phyloP scores from a whole-genome alignment of 306 rosid genomes.

The Begonia peltatifolia region DNA sequence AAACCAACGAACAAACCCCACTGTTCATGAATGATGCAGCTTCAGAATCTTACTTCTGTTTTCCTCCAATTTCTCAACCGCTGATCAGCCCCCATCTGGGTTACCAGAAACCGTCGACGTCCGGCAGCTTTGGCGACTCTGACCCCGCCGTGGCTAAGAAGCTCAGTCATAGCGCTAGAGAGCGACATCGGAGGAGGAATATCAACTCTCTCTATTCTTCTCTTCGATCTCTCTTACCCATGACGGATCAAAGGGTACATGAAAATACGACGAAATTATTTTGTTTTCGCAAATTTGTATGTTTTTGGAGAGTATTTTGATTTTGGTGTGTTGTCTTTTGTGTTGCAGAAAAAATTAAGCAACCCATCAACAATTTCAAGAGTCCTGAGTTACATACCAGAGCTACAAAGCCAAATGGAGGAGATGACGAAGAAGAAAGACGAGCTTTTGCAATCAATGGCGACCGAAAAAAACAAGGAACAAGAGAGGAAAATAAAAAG shows the following conservation, averaged over 20 bases:
- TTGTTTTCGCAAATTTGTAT: neutral
- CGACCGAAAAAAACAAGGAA: constrained; percentile 7
- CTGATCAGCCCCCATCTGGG: neutral
- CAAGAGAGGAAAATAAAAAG: constrained; percentile 1
- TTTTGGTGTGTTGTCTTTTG: neutral
- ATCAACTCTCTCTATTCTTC: constrained; percentile 49
- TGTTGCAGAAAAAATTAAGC: constrained; percentile 44
- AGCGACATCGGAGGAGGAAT: constrained; percentile 74
- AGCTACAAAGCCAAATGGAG: constrained; percentile 42
- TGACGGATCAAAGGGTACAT: constrained; percentile 29
- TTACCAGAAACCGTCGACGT: neutral
- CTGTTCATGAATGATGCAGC: neutral
- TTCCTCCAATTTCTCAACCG: neutral
- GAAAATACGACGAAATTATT: neutral
- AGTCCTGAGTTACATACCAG: constrained; percentile 46
- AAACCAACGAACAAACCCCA: too few species aligned
- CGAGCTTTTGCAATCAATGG: constrained; percentile 21
- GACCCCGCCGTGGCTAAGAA: constrained; percentile 24
- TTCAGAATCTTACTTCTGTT: neutral
- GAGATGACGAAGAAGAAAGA: constrained; percentile 27
- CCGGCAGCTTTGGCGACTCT: neutral
- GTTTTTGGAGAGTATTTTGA: neutral
- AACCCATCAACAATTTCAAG: constrained; percentile 42
- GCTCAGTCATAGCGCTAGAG: constrained; percentile 68
- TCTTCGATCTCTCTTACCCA: constrained; percentile 50